Base-by-base conservation (phyloP, 2,329 filamentous ascomycete species). In the Neocatenulostroma microsporum region DNA sequence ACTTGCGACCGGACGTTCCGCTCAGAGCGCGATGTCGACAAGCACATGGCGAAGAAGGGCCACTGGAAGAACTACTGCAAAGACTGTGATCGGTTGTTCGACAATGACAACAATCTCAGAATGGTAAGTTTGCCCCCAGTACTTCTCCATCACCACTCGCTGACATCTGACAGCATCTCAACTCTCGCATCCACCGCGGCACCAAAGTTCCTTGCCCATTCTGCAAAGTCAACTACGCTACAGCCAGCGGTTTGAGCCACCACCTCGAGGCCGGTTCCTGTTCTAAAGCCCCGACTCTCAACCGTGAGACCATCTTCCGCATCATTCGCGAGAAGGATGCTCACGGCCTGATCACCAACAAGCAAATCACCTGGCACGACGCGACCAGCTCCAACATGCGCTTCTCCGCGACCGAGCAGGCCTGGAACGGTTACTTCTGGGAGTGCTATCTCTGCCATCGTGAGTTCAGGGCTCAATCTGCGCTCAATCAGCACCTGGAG, bases 211-310 rank as follows among this genome's bases (percentile, higher is more conserved):
- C 27, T 0, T 82, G 78, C 34, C 76, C 71, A 0, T 80, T 75
- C 48, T 82, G 78, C 56, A 50, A 60, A 23, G 40, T 30, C 2
- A 19, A 7, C 3, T 74, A 64, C 42, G 57, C 65, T 8, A 68
- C 69, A 0, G 73, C 74, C 2, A 73, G 69, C 1, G 76, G 74
- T 3, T 45, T 80, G 4, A 50, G 61, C 0, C 63, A 76, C 49
- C 74, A 82, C 43, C 55, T 81, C 1, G 78, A 82, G 44, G 56
- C 48, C 1, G 69, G 70, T n/a, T 55, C 62, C 1, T 82, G 77
- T 34, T 64, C 64, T 0, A 53, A 54, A 0, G 70, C 72, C 0
- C 57, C 51, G 0, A 36, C 45, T 3, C 28, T 78, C 2, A 66
- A 72, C 48, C 68, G 70, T 8, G 65, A 73, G 8, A 54, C 44